Evolutionary conservation across 805 yeast species (phyloP), one percentile per base, ranked within the genome.

Genomic region (Candida anglica): DNA sequence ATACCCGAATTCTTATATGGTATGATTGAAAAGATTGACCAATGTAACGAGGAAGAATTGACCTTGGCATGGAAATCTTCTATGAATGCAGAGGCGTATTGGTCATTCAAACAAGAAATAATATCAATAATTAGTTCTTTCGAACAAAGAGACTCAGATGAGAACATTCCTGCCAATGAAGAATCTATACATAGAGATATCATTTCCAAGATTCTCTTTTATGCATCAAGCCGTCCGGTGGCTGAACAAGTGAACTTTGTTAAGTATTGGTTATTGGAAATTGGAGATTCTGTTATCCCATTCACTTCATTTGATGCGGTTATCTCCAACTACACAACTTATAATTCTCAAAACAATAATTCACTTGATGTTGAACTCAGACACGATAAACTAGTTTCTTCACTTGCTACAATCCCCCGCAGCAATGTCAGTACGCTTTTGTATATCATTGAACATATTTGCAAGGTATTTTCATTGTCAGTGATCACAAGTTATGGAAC

Each of bases 251-350:
- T 64, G 4, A 63, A 59, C 34, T 66, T 64, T 34, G 25, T 61
- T 19, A 62, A 60, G 34, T 53, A 52, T 37, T 67, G 73, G 73
- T 46, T 66, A 16, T 45, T 67, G 6, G 71, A 67, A 37, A 53
- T 58, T 10, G 53, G 58, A 24, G 73, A 67, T 35, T 60, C 71
- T 0, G 39, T 66, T 16, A 63, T 67, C 10, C 73, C 72, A 0
- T 65, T 66, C 34, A 54, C 62, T 41, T 56, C 23, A 9, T 21
- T 21, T 21, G 23, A 21, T 11, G 11, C 10, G 9, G 11, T 21
- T 11, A 9, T 21, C 10, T 11, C 9, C 10, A 9, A 9, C 10
- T 21, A 21, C 11, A 11, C 9, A 9, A 11, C 9, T 11, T 9
- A 21, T 9, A 21, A 21, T 21, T 9, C 9, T 9, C 10, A 11